These are phyloP conservation scores for Thinopyrum elongatum DNA, from an alignment of 176 grass and related monocot genomes.

Conservation along the genomic window DNA sequence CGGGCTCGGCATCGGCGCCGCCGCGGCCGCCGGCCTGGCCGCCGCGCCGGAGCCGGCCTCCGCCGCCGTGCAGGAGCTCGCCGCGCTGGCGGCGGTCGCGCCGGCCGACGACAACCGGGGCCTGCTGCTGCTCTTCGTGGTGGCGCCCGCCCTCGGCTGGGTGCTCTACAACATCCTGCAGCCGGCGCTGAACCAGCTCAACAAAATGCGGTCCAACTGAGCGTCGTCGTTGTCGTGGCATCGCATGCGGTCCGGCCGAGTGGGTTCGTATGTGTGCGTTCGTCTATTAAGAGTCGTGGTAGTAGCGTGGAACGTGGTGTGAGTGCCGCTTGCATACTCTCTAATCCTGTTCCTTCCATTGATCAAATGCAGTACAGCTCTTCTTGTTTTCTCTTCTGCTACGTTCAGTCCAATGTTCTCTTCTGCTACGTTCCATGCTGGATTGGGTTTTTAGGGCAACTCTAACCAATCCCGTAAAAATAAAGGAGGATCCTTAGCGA, in stretches of 20 bases:
- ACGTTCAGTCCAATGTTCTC: background rate
- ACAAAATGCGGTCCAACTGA: constrained; percentile 60
- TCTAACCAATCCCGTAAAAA: no score
- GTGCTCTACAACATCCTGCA: constrained; percentile 88
- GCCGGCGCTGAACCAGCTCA: constrained; percentile 80
- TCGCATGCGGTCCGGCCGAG: background rate
- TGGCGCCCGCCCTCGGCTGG: constrained; percentile 61
- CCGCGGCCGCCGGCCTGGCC: constrained; percentile 38
- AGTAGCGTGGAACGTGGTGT: background rate
- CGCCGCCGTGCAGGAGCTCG: constrained; percentile 25
- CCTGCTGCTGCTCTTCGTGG: constrained; percentile 63
- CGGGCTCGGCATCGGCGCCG: constrained; percentile 47
- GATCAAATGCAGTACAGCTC: constrained; percentile 30
- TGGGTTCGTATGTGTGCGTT: background rate
- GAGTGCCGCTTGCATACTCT: background rate
- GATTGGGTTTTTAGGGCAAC: no score
- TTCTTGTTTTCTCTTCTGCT: background rate
- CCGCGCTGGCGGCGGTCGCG: constrained; percentile 24
- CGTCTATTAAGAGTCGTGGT: constrained; percentile 24
- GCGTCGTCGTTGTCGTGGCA: background rate
- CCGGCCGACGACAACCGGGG: constrained; percentile 47
- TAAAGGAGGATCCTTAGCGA: no score
- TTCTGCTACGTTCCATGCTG: no score
- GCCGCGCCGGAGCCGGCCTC: constrained; percentile 31
- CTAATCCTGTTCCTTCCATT: background rate